A percentile compares a stretch with the other conserved stretches of the same genome.
These are phyloP conservation scores for Poronia punctata DNA, from an alignment of 495 filamentous ascomycete species.

Conservation along the genomic window DNA sequence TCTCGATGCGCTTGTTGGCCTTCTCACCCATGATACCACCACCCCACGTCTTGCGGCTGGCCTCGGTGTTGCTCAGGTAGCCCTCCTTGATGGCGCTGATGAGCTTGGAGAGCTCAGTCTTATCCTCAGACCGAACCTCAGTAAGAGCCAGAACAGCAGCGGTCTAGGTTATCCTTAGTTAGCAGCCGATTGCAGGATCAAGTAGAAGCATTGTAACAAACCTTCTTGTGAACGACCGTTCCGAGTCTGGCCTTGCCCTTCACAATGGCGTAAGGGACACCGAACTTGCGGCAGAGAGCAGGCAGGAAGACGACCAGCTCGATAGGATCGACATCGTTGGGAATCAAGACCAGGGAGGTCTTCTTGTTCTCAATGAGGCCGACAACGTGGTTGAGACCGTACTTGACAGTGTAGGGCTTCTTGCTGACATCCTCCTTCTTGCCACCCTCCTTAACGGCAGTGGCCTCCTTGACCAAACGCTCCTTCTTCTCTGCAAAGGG, in stretches of 20 bases:
- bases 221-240: conserved; percentile 99
- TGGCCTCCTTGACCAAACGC: conserved; percentile 94
- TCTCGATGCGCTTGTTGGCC: conserved; percentile 85
- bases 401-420: conserved; percentile 99
- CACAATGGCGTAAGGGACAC: conserved; percentile 96
- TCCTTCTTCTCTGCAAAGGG: conserved; percentile 84
- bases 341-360: conserved; percentile 92
- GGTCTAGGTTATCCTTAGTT: conserved; percentile 51
- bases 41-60: conserved; percentile 90
- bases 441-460: conserved; percentile 93
- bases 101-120: conserved; percentile 93
- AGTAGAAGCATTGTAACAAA: conserved; percentile 18
- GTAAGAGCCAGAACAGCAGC: conserved; percentile 93
- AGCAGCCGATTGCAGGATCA: background rate
- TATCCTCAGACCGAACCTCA: conserved; percentile 95
- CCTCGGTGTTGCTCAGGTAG: conserved; percentile 93
- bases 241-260: conserved; percentile 99
- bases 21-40: conserved; percentile 99
- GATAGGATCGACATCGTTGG: conserved; percentile 99
- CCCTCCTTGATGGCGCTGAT: conserved; percentile 96
- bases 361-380: conserved; percentile 99
- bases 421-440: conserved; percentile 99
- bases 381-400: conserved; percentile 99
- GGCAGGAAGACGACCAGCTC: conserved; percentile 99
- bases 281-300: conserved; percentile 99